These are phyloP conservation scores for Pyrenophora seminiperda DNA, from an alignment of 2,329 filamentous ascomycete genomes.

Conservation along the genomic window DNA sequence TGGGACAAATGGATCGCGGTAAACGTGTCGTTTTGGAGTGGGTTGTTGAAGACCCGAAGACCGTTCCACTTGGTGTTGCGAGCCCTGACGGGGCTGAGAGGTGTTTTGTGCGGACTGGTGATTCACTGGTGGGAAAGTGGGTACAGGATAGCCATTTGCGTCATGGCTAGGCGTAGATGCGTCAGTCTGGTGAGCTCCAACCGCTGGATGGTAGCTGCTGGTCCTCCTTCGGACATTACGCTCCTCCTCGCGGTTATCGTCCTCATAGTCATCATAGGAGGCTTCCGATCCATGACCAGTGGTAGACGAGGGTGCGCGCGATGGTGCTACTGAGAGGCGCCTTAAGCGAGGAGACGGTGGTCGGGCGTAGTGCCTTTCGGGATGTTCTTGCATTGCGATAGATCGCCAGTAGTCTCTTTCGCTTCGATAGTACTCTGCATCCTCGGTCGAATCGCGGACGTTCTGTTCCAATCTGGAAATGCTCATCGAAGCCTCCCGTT, in stretches of 20 bases:
- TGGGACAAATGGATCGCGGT: conserved; percentile 22
- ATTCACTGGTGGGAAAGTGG: conserved; percentile 30
- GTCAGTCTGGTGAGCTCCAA: conserved; percentile 31
- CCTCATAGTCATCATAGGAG: conserved; percentile 41
- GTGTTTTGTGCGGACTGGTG: conserved; percentile 14
- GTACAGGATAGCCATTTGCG: conserved; percentile 24
- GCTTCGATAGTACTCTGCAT: conserved; percentile 73
- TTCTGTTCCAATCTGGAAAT: conserved; percentile 72
- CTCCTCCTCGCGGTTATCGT: conserved; percentile 37
- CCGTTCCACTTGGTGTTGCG: conserved; percentile 20
- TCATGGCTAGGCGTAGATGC: conserved; percentile 25
- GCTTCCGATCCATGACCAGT: conserved; percentile 39
- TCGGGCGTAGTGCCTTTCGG: conserved; percentile 53
- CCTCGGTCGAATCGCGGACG: conserved; percentile 68
- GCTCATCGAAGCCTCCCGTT: conserved; percentile 71
- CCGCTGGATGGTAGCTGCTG: conserved; percentile 42
- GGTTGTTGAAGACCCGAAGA: conserved; percentile 11
- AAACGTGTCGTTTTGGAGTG: conserved; percentile 15
- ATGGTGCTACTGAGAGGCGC: conserved; percentile 38
- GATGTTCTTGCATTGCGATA: conserved; percentile 63
- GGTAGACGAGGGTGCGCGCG: conserved; percentile 35
- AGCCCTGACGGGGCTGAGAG: conserved; percentile 12
- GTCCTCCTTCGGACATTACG: conserved; percentile 48
- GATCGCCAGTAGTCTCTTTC: conserved; percentile 70
- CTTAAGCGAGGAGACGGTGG: conserved; percentile 51